Conservation (phyloP, 306 rosid genomes). For the Lathyrus tuberosus region DNA sequence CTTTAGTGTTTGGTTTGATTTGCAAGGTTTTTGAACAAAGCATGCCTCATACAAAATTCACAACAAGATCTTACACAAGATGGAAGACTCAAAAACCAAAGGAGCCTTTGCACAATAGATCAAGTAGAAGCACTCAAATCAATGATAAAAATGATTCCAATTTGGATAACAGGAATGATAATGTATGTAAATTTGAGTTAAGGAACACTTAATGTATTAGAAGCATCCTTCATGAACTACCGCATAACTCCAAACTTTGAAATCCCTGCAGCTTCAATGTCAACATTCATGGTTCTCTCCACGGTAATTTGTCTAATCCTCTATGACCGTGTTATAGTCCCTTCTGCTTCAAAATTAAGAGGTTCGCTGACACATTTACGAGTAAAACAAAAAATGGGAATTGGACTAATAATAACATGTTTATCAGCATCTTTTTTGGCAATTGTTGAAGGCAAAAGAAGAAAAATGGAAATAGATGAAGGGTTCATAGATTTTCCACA, state of each 20-base stretch:
- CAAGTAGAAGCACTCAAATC: slow-evolving; percentile 40
- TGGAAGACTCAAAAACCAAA: slow-evolving; percentile 11
- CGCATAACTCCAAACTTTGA: slow-evolving; percentile 7
- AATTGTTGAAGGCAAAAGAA: slow-evolving; percentile 37
- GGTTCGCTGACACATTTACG: slow-evolving; percentile 19
- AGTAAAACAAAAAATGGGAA: slow-evolving; percentile 44
- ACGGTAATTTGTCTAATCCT: not conserved
- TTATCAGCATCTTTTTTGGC: slow-evolving; percentile 30
- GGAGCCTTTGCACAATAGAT: slow-evolving; percentile 48
- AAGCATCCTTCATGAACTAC: slow-evolving; percentile 14
- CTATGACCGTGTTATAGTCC: slow-evolving; percentile 16
- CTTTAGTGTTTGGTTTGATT: too few species aligned
- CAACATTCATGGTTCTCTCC: not conserved
- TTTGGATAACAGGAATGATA: slow-evolving; percentile 31
- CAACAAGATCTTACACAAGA: slow-evolving; percentile 18
- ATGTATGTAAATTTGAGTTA: slow-evolving; percentile 7
- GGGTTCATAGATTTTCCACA: slow-evolving; percentile 30
- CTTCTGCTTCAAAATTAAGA: not conserved
- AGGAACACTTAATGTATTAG: not conserved
- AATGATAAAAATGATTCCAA: slow-evolving; percentile 16
- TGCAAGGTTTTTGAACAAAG: slow-evolving; percentile 41
- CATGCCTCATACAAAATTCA: slow-evolving; percentile 39
- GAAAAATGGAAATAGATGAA: slow-evolving; percentile 39
- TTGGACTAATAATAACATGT: slow-evolving; percentile 32
- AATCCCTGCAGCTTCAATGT: slow-evolving; percentile 10